phyloP scores from a whole-genome alignment of 176 grass and related monocot genomes.

The Triticum turgidum region DNA sequence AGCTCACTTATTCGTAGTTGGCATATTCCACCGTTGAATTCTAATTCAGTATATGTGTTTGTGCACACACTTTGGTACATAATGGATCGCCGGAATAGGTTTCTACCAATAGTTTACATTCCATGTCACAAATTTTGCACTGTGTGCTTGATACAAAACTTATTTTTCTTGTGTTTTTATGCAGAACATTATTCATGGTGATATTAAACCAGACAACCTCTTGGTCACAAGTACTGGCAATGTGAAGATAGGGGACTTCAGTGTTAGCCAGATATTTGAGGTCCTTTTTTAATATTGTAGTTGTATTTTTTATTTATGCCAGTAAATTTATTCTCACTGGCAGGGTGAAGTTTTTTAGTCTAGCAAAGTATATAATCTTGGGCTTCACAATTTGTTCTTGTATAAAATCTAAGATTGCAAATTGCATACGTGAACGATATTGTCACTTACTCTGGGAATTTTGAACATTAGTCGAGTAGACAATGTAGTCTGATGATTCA shows the following conservation, averaged over 20 bases:
- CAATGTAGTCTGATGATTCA: conserved; percentile 14
- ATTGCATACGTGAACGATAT: not conserved
- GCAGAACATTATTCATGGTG: conserved; percentile 89
- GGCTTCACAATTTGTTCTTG: not conserved
- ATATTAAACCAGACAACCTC: conserved; percentile 92
- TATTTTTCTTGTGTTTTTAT: conserved; percentile 19
- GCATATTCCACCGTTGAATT: not conserved
- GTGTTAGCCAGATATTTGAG: conserved; percentile 93
- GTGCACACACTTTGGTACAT: not conserved
- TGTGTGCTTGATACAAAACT: not conserved
- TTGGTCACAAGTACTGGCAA: conserved; percentile 68
- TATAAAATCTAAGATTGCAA: not conserved
- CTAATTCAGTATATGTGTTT: not conserved
- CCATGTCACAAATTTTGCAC: not conserved
- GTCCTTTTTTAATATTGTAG: conserved; percentile 32
- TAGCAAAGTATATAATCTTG: not conserved
- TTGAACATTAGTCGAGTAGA: conserved; percentile 3
- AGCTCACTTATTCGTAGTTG: not conserved
- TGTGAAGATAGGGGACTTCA: conserved; percentile 95
- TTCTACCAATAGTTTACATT: not conserved
- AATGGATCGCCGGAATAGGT: not conserved
- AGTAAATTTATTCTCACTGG: conserved; percentile 5
- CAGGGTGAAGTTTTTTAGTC: not conserved
- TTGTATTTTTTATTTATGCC: conserved; percentile 16
- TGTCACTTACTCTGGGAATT: not conserved